Percentiles rank a stretch among this genome's conserved stretches.
Evolutionary conservation across 805 yeast species (phyloP).

Genomic region (Cyberlindnera nakhonratchasimensis): DNA sequence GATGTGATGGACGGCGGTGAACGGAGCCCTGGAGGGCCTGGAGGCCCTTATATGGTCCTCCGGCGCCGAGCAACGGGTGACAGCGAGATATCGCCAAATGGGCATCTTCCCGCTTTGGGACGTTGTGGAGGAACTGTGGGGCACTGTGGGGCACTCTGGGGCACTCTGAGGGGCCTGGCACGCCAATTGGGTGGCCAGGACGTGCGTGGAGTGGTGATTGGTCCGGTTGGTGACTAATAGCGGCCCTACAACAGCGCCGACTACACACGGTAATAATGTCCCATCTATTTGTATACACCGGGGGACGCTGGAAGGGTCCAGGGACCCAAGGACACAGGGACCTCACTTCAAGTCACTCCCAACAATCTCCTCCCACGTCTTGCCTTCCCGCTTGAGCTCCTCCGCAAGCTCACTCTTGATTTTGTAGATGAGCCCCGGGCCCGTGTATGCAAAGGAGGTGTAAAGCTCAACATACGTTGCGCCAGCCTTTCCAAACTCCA

Average conservation of each 20-base stretch:
- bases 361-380: conserved; percentile 79
- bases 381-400: conserved; percentile 67
- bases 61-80: too few relatives aligned
- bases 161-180: not conserved
- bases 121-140: not conserved
- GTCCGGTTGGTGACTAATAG: too few relatives aligned
- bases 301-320: too few relatives aligned
- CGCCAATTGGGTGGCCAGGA: not conserved
- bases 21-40: too few relatives aligned
- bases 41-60: not conserved
- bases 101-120: not conserved
- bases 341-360: conserved; percentile 49
- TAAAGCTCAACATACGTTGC: conserved; percentile 86
- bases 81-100: not conserved
- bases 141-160: not conserved
- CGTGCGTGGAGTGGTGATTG: not conserved
- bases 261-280: too few relatives aligned
- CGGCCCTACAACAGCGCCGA: too few relatives aligned
- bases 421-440: conserved; percentile 75
- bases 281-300: too few relatives aligned
- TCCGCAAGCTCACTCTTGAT: conserved; percentile 55
- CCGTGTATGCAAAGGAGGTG: conserved; percentile 88
- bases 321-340: too few relatives aligned
- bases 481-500: conserved; percentile 91
- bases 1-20: too few relatives aligned